Percentiles rank a stretch among this genome's conserved stretches.
Evolutionary conservation across 2,329 filamentous ascomycete species (phyloP).

Genomic region (Uncinocarpus reesii): DNA sequence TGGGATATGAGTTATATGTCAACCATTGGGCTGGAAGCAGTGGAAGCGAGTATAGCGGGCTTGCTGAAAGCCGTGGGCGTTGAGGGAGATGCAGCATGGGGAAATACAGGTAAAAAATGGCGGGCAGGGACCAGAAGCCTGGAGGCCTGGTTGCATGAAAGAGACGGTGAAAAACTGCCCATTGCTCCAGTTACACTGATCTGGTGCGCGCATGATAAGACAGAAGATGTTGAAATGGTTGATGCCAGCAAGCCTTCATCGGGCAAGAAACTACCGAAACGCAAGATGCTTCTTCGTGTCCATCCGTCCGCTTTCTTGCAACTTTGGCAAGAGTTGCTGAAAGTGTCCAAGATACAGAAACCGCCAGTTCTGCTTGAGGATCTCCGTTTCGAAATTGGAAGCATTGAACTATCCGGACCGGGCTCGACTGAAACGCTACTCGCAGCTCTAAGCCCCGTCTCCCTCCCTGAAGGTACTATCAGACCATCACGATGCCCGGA

Average conservation of each 20-base stretch:
- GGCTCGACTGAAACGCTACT: slow-evolving; percentile 69
- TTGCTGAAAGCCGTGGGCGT: slow-evolving; percentile 58
- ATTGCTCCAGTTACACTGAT: slow-evolving; percentile 65
- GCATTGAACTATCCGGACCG: slow-evolving; percentile 60
- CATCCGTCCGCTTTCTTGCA: slow-evolving; percentile 68
- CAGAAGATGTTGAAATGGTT: slow-evolving; percentile 31
- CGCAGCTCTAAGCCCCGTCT: slow-evolving; percentile 51
- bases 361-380: slow-evolving; percentile 55
- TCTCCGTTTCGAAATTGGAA: slow-evolving; percentile 61
- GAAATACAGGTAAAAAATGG: slow-evolving; percentile 59
- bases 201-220: slow-evolving; percentile 51
- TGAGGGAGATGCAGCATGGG: slow-evolving; percentile 50
- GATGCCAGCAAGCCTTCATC: slow-evolving; percentile 21
- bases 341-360: slow-evolving; percentile 50
- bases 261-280: slow-evolving; percentile 32
- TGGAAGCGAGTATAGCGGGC: slow-evolving; percentile 51
- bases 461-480: slow-evolving; percentile 23
- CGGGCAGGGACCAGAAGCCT: slow-evolving; percentile 49
- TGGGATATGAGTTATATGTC: slow-evolving; percentile 96
- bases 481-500: slow-evolving; percentile 26
- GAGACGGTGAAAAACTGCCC: slow-evolving; percentile 42
- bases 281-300: slow-evolving; percentile 58
- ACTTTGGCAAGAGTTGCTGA: slow-evolving; percentile 52
- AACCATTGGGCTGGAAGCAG: slow-evolving; percentile 68
- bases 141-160: slow-evolving; percentile 49